Base-by-base conservation (phyloP, 2,329 filamentous ascomycete species). In the Colletotrichum simmondsii region DNA sequence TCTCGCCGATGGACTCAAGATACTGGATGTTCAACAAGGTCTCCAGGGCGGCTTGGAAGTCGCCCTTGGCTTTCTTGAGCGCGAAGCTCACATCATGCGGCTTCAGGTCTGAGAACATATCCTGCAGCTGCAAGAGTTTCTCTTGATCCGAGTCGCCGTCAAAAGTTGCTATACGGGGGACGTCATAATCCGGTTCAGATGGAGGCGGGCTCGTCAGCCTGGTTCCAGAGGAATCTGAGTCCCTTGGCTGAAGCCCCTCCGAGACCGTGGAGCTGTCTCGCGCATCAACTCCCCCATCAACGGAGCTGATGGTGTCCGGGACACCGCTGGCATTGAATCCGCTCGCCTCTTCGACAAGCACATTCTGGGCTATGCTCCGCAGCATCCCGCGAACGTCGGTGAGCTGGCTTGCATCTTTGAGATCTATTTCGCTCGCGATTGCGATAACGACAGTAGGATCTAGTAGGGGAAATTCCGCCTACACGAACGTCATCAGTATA, bases 291-390 rank as follows among this genome's bases (percentile, higher is more conserved):
- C 56, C 63, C 16, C 75, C 77, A 22, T 80, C 83, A 2, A 56
- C 62, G 24, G 68, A 67, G 32, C 77, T 76, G 66, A 78, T 68
- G 78, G 76, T 61, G 14, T 87, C 88, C 32, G 91, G 89, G 30
- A 92, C 90, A 3, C 93, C 94, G 37, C 93, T 94, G 0, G 94
- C 90, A 76, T 97, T 94, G 78, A 97, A 97, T 0, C 91, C 92
- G 11, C 90, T 91, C 19, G 91, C 89, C 78, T 97, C 94, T 79
- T 97, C 93, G 1, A 84, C 82, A 0, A 85, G 80, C 0, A 93
- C 94, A 71, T 88, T 85, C 35, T 89, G 84, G 64, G 92, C 93
- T 16, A 98, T 83, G 1, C 83, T 81, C n/a, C 93, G 86, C 1
- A 98, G 86, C 0, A 88, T 87, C n/a, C 84, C 79, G 35, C 88